These are phyloP conservation scores for Liriodendron chinense DNA, from an alignment of 164 flowering plant genomes.

Conservation along the genomic window DNA sequence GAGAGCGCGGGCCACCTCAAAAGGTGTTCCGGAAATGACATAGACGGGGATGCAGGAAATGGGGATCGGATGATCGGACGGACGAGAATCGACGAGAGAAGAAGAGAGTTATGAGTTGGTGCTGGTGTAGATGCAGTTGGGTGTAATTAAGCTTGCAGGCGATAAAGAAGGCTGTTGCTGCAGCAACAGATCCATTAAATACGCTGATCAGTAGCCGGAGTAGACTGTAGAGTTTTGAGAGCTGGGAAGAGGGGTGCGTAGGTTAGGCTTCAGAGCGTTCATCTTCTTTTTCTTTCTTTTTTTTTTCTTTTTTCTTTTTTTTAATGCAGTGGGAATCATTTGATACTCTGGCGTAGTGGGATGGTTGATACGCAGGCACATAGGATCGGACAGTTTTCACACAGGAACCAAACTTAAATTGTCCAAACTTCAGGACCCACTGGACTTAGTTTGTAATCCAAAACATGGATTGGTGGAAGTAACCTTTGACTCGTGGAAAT, in stretches of 20 bases:
- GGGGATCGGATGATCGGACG: background rate
- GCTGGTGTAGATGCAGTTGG: background rate
- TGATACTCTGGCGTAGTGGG: no score
- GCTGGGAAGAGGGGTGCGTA: background rate
- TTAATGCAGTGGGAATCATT: no score
- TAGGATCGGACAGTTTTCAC: no score
- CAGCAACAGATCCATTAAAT: constrained; percentile 13
- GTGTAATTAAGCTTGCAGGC: constrained; percentile 1
- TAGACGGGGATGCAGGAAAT: background rate
- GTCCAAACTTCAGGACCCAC: no score
- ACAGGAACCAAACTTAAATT: no score
- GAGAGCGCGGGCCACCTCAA: background rate
- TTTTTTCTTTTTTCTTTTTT: no score
- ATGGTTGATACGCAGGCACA: no score
- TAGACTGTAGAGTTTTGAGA: background rate
- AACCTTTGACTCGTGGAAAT: no score
- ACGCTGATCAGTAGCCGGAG: constrained; percentile 3
- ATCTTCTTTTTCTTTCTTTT: no score
- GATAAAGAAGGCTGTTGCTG: constrained; percentile 4
- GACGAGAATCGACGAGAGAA: background rate
- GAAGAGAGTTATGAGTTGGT: background rate
- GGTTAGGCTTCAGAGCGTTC: background rate
- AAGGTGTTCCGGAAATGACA: constrained; percentile 1
- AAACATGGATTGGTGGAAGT: no score
- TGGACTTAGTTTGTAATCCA: no score